phyloP scores from a whole-genome alignment of 176 grass and related monocot genomes.

The Hyparrhenia diplandra region DNA sequence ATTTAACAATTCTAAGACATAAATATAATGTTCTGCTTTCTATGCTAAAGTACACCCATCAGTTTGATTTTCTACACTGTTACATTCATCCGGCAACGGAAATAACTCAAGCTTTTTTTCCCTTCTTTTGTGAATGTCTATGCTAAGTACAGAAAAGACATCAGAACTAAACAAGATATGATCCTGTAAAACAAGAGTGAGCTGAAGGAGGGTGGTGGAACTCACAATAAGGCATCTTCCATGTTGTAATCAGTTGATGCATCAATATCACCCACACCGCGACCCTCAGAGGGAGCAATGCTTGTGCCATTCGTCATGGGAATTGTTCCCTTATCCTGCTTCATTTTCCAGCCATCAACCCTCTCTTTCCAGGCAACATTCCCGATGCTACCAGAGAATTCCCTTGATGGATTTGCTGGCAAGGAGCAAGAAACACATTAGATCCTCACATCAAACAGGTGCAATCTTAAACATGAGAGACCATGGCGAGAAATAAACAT shows the following conservation, averaged over 20 bases:
- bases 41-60: too few relatives aligned
- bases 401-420: slow-evolving; percentile 86
- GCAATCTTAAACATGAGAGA: slow-evolving; percentile 12
- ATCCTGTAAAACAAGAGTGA: not conserved
- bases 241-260: slow-evolving; percentile 99
- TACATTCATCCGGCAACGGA: not conserved
- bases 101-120: not conserved
- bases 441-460: slow-evolving; percentile 12
- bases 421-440: slow-evolving; percentile 32
- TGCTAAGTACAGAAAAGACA: not conserved
- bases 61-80: too few relatives aligned
- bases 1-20: not conserved
- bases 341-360: slow-evolving; percentile 99
- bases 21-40: too few relatives aligned
- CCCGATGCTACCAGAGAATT: slow-evolving; percentile 89
- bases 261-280: slow-evolving; percentile 82
- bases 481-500: slow-evolving; percentile 33
- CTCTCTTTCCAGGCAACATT: slow-evolving; percentile 99
- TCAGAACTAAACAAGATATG: not conserved
- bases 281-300: slow-evolving; percentile 93
- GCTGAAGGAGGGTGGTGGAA: not conserved
- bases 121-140: not conserved
- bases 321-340: slow-evolving; percentile 83
- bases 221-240: slow-evolving; percentile 97
- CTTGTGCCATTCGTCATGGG: slow-evolving; percentile 96